These are phyloP conservation scores for Candida sanyiensis DNA, from an alignment of 805 yeast genomes.

Conservation along the genomic window DNA sequence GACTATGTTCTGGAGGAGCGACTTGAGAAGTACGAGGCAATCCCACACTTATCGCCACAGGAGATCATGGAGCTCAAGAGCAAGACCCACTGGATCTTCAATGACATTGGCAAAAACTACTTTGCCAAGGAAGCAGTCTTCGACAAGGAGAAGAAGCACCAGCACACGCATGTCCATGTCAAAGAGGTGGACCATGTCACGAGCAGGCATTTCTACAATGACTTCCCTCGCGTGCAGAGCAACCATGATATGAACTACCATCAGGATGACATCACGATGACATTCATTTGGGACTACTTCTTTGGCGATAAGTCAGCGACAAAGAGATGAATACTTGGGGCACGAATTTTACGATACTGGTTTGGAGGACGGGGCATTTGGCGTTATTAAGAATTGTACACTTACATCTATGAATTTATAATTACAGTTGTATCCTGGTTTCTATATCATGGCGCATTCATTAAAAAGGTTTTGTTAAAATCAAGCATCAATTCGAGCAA, in stretches of 20 bases:
- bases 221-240: slow-evolving; percentile 25
- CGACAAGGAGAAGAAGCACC: slow-evolving; percentile 11
- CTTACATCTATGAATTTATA: slow-evolving; percentile 1
- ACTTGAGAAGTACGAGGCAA: slow-evolving; percentile 15
- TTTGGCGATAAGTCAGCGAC: slow-evolving; percentile 12
- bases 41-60: slow-evolving; percentile 1
- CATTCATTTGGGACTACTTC: slow-evolving; percentile 24
- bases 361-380: background rate
- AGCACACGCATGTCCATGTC: slow-evolving; percentile 11
- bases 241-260: slow-evolving; percentile 26
- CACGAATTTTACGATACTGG: too few relatives aligned
- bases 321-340: slow-evolving; percentile 8
- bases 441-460: background rate
- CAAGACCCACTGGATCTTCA: slow-evolving; percentile 4
- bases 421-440: background rate
- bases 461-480: background rate
- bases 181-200: slow-evolving; percentile 15
- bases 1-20: slow-evolving; percentile 20
- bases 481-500: too few relatives aligned
- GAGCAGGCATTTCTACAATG: slow-evolving; percentile 21
- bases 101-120: slow-evolving; percentile 4
- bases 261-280: slow-evolving; percentile 24
- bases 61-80: background rate
- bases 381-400: background rate
- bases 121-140: slow-evolving; percentile 8